Percentiles rank a stretch among this genome's conserved stretches.
These are phyloP conservation scores for Cystobasidiaceae sp. DNA, from an alignment of 1,284 basidiomycete genomes.

Conservation along the genomic window DNA sequence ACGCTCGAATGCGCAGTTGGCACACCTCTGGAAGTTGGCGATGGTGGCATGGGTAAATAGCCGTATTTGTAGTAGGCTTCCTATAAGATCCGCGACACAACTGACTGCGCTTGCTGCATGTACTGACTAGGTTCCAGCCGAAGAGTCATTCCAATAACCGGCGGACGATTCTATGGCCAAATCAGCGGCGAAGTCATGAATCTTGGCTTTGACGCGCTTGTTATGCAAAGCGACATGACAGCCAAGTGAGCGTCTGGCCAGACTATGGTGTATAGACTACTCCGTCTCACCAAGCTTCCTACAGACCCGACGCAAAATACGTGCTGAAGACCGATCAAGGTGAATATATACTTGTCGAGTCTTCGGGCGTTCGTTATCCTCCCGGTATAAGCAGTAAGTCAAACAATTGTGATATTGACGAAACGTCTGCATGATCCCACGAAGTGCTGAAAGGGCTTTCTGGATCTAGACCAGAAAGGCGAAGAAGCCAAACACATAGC, in stretches of 20 bases:
- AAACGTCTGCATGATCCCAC: background rate
- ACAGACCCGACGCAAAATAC: constrained; percentile 26
- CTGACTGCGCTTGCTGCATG: background rate
- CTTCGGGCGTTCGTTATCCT: constrained; percentile 19
- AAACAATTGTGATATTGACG: background rate
- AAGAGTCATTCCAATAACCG: constrained; percentile 23
- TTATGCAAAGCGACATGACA: constrained; percentile 22
- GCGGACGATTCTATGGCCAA: constrained; percentile 17
- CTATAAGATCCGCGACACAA: background rate
- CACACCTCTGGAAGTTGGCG: constrained; percentile 25
- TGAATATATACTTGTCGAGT: constrained; percentile 24
- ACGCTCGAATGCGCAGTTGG: constrained; percentile 28
- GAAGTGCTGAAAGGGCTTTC: background rate
- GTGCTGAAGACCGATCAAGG: constrained; percentile 21
- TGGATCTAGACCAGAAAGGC: background rate
- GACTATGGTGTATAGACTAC: background rate
- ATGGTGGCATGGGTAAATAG: constrained; percentile 14
- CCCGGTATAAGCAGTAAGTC: constrained; percentile 7
- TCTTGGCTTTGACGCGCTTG: constrained; percentile 22
- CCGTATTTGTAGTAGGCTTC: background rate
- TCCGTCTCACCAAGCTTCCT: background rate
- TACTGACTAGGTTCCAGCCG: background rate
- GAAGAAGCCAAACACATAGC: constrained; percentile 9
- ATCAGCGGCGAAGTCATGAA: constrained; percentile 23
- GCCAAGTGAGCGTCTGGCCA: background rate